Evolutionary conservation across 306 rosid species (phyloP).

Genomic region (Lablab purpureus): DNA sequence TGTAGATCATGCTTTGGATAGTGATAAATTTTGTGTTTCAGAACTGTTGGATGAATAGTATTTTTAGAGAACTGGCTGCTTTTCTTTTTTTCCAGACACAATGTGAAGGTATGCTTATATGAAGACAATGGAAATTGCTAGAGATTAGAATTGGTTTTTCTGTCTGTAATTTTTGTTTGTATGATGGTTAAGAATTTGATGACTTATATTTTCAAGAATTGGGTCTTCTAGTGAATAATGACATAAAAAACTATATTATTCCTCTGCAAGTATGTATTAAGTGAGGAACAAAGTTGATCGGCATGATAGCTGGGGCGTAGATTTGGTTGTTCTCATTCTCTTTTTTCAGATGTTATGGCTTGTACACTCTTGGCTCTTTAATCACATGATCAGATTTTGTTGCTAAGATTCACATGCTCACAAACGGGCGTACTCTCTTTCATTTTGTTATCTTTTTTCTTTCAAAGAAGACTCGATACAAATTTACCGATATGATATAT

Average conservation of each 20-base stretch:
- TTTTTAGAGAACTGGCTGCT: neutral
- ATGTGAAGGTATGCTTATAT: constrained; percentile 7
- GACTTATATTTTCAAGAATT: too few species aligned
- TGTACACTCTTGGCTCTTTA: neutral
- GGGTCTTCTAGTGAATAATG: neutral
- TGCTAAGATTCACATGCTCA: neutral
- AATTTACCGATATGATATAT: too few species aligned
- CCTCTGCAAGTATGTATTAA: neutral
- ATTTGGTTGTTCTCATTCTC: neutral
- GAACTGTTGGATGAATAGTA: neutral
- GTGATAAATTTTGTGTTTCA: neutral
- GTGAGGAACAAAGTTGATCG: neutral
- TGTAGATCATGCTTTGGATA: neutral
- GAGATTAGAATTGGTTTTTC: neutral
- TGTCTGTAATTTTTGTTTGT: too few species aligned
- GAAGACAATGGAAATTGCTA: neutral
- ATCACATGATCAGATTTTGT: neutral
- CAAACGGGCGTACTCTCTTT: neutral
- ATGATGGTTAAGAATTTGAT: too few species aligned
- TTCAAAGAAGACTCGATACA: too few species aligned
- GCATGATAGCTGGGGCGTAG: neutral
- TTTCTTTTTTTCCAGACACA: neutral
- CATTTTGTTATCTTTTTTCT: too few species aligned
- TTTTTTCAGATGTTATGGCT: neutral
- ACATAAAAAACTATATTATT: neutral